phyloP scores from a whole-genome alignment of 2,329 filamentous ascomycete species.

The Dothideomycetes sp. region DNA sequence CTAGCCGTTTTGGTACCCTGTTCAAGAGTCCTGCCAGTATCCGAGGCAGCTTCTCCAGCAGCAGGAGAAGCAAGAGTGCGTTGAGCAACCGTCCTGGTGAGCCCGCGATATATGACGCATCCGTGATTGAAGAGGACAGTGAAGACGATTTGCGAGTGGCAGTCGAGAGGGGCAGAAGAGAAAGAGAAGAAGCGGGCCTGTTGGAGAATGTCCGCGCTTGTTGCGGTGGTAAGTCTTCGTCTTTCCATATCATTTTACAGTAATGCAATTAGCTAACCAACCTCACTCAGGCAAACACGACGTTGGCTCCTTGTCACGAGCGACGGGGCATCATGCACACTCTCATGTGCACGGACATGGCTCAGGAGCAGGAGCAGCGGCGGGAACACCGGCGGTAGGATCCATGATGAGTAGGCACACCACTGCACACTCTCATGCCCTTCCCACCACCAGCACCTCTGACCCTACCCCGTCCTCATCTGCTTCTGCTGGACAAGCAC shows the following conservation, averaged over 20 bases:
- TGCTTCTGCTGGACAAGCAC: too few species aligned
- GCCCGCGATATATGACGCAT: conserved; percentile 37
- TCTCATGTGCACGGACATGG: conserved; percentile 3
- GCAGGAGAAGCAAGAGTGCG: conserved; percentile 29
- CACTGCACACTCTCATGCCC: neutral
- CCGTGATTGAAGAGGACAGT: conserved; percentile 50
- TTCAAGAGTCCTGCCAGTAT: conserved; percentile 26
- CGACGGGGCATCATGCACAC: conserved; percentile 3
- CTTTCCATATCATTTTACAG: neutral
- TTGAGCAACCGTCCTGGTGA: conserved; percentile 17
- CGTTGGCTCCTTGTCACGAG: conserved; percentile 32
- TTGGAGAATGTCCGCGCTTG: conserved; percentile 94
- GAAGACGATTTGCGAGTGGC: conserved; percentile 73
- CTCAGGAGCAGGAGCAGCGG: neutral
- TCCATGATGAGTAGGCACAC: neutral
- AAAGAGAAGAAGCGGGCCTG: conserved; percentile 50
- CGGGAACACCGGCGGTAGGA: neutral
- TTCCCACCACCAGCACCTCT: neutral
- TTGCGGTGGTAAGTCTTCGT: conserved; percentile 70
- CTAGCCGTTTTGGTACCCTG: conserved; percentile 19
- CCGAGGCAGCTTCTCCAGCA: conserved; percentile 39
- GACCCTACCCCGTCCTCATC: too few species aligned
- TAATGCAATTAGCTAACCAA: conserved; percentile 10
- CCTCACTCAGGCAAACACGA: conserved; percentile 36
- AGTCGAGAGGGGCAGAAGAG: conserved; percentile 62